phyloP scores from a whole-genome alignment of 305 asterid species.

The Fraxinus velutina region DNA sequence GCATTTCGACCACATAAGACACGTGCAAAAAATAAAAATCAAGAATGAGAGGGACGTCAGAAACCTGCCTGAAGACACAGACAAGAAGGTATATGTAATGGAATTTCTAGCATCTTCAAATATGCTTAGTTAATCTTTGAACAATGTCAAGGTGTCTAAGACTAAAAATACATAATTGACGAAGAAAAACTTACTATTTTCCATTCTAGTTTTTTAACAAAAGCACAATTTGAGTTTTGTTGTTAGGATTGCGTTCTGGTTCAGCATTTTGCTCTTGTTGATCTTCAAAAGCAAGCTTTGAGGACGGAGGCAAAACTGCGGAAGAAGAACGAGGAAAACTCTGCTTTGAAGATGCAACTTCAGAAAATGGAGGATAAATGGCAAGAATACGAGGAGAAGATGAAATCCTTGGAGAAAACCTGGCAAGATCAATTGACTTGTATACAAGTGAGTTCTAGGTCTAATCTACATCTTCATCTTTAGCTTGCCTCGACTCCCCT shows the following conservation, averaged over 20 bases:
- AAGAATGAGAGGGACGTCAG: conserved; percentile 4
- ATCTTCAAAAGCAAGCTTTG: conserved; percentile 54
- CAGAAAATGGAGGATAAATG: conserved; percentile 47
- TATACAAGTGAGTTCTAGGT: conserved; percentile 45
- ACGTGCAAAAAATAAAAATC: conserved; percentile 2
- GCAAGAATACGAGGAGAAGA: conserved; percentile 51
- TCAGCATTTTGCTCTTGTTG: conserved; percentile 33
- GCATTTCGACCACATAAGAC: conserved; percentile 1
- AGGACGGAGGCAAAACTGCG: conserved; percentile 56
- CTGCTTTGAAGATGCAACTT: conserved; percentile 36
- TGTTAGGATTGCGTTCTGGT: conserved; percentile 38
- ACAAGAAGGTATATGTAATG: conserved; percentile 20
- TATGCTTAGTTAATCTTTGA: not conserved
- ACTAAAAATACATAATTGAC: not conserved
- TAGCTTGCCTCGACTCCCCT: not conserved
- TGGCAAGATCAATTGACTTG: conserved; percentile 76
- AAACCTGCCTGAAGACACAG: not conserved
- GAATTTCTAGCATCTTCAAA: conserved; percentile 9
- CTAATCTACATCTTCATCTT: not conserved
- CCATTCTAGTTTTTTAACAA: not conserved
- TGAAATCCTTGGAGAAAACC: conserved; percentile 57
- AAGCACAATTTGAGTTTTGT: not conserved
- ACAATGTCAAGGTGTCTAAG: not conserved
- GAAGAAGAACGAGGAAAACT: conserved; percentile 51
- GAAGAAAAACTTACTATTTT: not conserved